A percentile compares a stretch with the other conserved stretches of the same genome.
phyloP scores from a whole-genome alignment of 1,139 yeast species.

The Eremothecium gossypii region DNA sequence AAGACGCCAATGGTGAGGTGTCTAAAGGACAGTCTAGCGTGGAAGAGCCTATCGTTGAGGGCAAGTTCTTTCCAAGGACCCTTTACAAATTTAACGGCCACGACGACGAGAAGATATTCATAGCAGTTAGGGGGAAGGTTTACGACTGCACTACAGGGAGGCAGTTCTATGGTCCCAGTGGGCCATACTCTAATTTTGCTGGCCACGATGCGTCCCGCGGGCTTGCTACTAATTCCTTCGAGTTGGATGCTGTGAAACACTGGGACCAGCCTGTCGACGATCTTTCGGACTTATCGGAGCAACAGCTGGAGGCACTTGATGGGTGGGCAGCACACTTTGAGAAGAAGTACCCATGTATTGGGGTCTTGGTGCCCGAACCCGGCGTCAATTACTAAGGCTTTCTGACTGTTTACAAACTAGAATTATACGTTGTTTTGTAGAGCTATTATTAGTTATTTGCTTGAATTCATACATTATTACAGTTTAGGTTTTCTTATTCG shows the following conservation, averaged over 20 bases:
- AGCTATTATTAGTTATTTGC: too few relatives aligned
- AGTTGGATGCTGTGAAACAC: slow-evolving; percentile 45
- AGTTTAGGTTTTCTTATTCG: too few relatives aligned
- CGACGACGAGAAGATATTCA: slow-evolving; percentile 66
- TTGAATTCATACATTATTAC: too few relatives aligned
- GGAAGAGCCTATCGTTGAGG: slow-evolving; percentile 61
- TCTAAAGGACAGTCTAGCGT: slow-evolving; percentile 5
- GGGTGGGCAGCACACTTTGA: slow-evolving; percentile 83
- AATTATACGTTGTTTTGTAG: too few relatives aligned
- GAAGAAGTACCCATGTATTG: slow-evolving; percentile 66
- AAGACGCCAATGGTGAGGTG: slow-evolving; percentile 8
- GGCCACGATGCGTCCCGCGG: slow-evolving; percentile 97
- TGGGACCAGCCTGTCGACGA: slow-evolving; percentile 67
- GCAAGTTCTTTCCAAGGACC: slow-evolving; percentile 70
- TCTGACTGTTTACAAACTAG: not conserved
- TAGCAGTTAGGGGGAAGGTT: slow-evolving; percentile 78
- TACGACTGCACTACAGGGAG: slow-evolving; percentile 79
- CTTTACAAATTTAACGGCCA: slow-evolving; percentile 71
- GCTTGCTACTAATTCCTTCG: slow-evolving; percentile 83
- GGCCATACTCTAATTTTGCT: slow-evolving; percentile 91
- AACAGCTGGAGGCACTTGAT: slow-evolving; percentile 61
- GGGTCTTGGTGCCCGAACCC: slow-evolving; percentile 39
- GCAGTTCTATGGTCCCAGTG: slow-evolving; percentile 91
- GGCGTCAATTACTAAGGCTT: slow-evolving; percentile 20
- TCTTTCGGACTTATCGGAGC: slow-evolving; percentile 48